Base-by-base conservation (phyloP, 768 basidiomycete genomes). In the Suillus variegatus region DNA sequence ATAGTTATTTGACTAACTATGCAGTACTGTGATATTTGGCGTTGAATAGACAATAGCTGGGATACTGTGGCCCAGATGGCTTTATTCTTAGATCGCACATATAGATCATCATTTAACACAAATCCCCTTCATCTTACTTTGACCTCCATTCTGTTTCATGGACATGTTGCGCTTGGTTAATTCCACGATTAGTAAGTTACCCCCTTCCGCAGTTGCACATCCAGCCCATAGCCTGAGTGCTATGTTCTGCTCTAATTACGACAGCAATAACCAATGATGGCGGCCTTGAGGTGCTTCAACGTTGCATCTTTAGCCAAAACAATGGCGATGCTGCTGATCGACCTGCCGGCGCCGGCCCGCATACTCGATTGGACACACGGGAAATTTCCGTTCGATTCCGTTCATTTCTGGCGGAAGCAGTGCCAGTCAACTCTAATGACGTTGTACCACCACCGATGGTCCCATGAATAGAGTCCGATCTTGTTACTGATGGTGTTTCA, bases 321-420 rank as follows among this genome's bases (percentile, higher is more conserved):
- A 35, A 55, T 35, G 68, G 66, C 68, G 67, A 66, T 70, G 74
- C 65, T 46, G 38, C 38, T 41, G 38, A 64, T 63, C 62, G 38
- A 61, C 62, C 8, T 20, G 64, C n/a, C n/a, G n/a, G n/a, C n/a
- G n/a, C n/a, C n/a, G n/a, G n/a, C n/a, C n/a, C n/a, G n/a, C 65
- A 44, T 60, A 49, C 36, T 56, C 32, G 35, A 51, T 52, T 36
- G 38, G 56, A 65, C 43, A 66, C 66, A 64, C 58, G 65, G 68
- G 66, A 66, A 51, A 67, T 63, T 64, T 62, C 67, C 66, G 32
- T 65, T 40, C 55, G 61, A 69, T 69, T 36, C 72, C 74, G 71
- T 72, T 75, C 75, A 69, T 74, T 64, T 70, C 65, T 35, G 69
- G 75, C 71, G 76, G 75, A 61, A n/a, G n/a, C n/a, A n/a, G n/a